Percentiles rank a stretch among this genome's conserved stretches.
Evolutionary conservation across 176 grass and related monocot genomes (phyloP).

Genomic region (Aechmea fasciata): DNA sequence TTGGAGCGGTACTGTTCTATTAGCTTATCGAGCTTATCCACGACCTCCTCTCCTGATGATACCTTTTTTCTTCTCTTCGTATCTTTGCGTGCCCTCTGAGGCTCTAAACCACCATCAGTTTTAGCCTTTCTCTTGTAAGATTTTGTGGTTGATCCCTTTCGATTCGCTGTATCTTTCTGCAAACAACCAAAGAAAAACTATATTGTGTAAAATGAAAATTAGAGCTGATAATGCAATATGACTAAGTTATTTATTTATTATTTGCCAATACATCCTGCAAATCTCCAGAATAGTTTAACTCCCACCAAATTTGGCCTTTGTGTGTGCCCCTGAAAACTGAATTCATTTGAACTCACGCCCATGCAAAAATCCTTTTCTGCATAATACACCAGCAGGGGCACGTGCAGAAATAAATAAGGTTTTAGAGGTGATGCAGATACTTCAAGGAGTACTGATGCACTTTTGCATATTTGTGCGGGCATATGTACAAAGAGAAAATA

Average conservation of each 20-base stretch:
- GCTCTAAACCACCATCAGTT: constrained; percentile 26
- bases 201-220: constrained; percentile 13
- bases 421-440: too few species aligned
- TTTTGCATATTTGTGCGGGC: too few species aligned
- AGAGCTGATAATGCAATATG: not conserved
- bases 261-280: constrained; percentile 18
- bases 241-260: not conserved
- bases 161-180: constrained; percentile 25
- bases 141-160: constrained; percentile 1
- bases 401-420: too few species aligned
- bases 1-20: constrained; percentile 67
- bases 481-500: not conserved
- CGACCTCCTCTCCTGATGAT: constrained; percentile 26
- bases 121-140: constrained; percentile 36
- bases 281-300: not conserved
- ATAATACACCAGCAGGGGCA: not conserved
- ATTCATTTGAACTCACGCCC: too few species aligned
- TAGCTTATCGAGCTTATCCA: constrained; percentile 56
- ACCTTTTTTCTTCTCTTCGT: constrained; percentile 28
- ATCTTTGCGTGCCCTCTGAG: constrained; percentile 17
- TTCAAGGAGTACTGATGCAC: too few species aligned
- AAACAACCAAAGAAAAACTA: constrained; percentile 13
- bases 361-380: not conserved
- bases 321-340: too few species aligned
- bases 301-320: too few species aligned